Evolutionary conservation across 2,329 filamentous ascomycete genomes (phyloP), one percentile per base, ranked within the genome.

Genomic region (Canariomyces notabilis): DNA sequence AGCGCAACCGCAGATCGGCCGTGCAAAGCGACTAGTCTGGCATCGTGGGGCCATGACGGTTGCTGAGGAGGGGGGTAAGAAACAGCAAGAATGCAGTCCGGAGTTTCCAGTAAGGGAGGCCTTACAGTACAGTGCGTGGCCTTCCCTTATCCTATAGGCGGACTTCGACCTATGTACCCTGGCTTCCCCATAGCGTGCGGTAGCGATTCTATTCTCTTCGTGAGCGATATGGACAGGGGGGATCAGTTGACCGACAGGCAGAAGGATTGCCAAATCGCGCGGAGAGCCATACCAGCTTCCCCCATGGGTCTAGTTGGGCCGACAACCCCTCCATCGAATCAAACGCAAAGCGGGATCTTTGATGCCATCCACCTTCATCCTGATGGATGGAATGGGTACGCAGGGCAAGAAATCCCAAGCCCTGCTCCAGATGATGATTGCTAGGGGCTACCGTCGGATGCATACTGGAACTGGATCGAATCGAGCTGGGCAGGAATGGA

Each of bases 81-180:
- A 35, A 51, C 48, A 43, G 49, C 37, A 21, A 40, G 21, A 2
- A 31, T 18, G 21, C 21, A 29, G 21, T 16, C 46, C 18, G 29
- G 35, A 34, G 37, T 34, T n/a, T 37, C 23, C 23, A 22, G 37
- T 15, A 21, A 44, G 37, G 37, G 14, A 37, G 50, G 46, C 45
- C 15, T 33, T 32, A 44, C 48, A 44, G 44, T 34, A 53, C 51
- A 51, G 51, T 53, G 49, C 47, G 46, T 42, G 34, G 8, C 41
- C 23, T 29, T 14, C 9, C 35, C 34, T 20, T 35, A 9, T 46
- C 37, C n/a, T 32, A 45, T 47, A 53, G 48, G 51, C 37, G 38
- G 46, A 42, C 31, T 12, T 34, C 7, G 40, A 39, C 19, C 2
- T 16, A 12, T 20, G 4, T 15, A 37, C 20, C 39, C 32, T 20